phyloP scores from a whole-genome alignment of 1,284 basidiomycete species.

The Cystobasidium pallidum region DNA sequence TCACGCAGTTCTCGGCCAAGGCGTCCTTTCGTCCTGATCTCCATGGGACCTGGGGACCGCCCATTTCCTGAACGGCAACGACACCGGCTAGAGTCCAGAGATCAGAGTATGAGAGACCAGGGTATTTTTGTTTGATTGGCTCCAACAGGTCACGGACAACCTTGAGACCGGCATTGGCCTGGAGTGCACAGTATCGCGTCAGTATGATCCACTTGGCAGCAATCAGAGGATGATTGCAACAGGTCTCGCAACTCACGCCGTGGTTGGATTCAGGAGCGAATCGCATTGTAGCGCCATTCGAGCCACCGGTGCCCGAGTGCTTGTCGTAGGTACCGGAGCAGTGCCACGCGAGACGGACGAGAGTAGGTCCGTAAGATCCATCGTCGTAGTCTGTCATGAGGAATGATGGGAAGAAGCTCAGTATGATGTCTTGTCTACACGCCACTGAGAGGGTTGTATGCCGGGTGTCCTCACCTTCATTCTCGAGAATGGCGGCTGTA shows the following conservation, averaged over 20 bases:
- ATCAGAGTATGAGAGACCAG: conserved; percentile 70
- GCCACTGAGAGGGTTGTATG: background rate
- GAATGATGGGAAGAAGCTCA: conserved; percentile 63
- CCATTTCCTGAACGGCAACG: conserved; percentile 75
- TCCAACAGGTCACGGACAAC: conserved; percentile 84
- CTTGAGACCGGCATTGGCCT: conserved; percentile 78
- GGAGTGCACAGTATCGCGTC: background rate
- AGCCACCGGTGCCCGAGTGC: conserved; percentile 76
- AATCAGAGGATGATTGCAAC: conserved; percentile 59
- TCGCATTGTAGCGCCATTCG: conserved; percentile 88
- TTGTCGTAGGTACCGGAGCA: conserved; percentile 48
- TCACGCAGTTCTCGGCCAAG: conserved; percentile 4
- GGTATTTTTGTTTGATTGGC: conserved; percentile 79
- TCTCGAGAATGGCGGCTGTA: conserved; percentile 27
- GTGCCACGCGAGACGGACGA: conserved; percentile 71
- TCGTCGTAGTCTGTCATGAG: conserved; percentile 79
- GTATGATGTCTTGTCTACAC: background rate
- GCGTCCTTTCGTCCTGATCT: conserved; percentile 68
- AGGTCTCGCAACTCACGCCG: conserved; percentile 64
- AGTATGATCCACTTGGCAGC: too few species aligned
- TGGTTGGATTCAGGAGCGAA: conserved; percentile 43
- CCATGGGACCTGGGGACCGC: conserved; percentile 82
- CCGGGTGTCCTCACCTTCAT: conserved; percentile 3
- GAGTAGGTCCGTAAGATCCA: conserved; percentile 85
- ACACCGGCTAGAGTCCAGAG: conserved; percentile 87